A percentile compares a stretch with the other conserved stretches of the same genome.
Conservation (phyloP, 108 stramenopile species). For the Cyclotella cryptica region DNA sequence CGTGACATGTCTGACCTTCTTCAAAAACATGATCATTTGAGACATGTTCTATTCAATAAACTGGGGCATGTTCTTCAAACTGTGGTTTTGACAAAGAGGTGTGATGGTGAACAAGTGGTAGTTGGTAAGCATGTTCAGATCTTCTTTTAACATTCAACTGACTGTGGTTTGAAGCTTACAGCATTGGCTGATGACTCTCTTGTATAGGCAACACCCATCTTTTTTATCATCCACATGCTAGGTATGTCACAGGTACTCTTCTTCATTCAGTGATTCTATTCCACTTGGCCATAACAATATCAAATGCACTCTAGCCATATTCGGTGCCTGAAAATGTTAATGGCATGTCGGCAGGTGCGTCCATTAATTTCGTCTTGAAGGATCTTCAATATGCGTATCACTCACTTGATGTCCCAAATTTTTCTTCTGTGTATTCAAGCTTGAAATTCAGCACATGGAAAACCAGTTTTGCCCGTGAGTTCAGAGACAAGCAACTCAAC, state of each 20-base stretch:
- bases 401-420: too few species aligned
- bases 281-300: slow-evolving; percentile 16
- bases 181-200: too few species aligned
- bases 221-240: slow-evolving; percentile 76
- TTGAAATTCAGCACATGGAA: slow-evolving; percentile 51
- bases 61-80: slow-evolving; percentile 68
- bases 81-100: slow-evolving; percentile 40
- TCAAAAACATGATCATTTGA: slow-evolving; percentile 47
- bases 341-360: slow-evolving; percentile 47
- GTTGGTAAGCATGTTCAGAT: too few species aligned
- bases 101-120: slow-evolving; percentile 31
- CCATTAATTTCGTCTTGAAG: not conserved
- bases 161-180: too few species aligned
- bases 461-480: slow-evolving; percentile 39
- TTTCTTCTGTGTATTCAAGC: too few species aligned
- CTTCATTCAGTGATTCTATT: not conserved
- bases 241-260: not conserved
- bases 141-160: too few species aligned
- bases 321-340: slow-evolving; percentile 63
- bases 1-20: slow-evolving; percentile 50
- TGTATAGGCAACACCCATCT: slow-evolving; percentile 89
- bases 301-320: slow-evolving; percentile 76
- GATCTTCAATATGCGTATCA: too few species aligned
- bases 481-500: too few species aligned
- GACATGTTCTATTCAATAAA: slow-evolving; percentile 48